Evolutionary conservation across 2,329 filamentous ascomycete species (phyloP), one percentile per base, ranked within the genome.

Genomic region (Coniochaeta pulveracea): DNA sequence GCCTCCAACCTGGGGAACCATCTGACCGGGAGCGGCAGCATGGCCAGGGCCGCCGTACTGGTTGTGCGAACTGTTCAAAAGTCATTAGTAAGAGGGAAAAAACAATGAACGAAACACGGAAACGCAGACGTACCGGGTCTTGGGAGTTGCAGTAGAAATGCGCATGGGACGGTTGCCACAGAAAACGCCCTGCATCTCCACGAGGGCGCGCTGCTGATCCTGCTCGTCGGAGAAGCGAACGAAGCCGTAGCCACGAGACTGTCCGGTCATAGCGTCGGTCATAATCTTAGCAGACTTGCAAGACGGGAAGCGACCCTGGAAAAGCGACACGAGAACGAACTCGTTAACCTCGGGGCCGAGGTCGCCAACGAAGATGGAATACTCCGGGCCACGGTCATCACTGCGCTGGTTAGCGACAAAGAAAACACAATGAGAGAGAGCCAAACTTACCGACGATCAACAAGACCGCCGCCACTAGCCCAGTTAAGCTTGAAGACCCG

Each of bases 251-350:
- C 91, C 91, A 42, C 91, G 86, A 43, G 88, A 95, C 74, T 96
- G 89, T 48, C 91, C 91, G 43, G 83, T 93, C 62, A 96, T 91
- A 40, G 91, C 89, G 52, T 98, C 91, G 40, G 89, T 94, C 91
- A 98, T 98, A 62, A 98, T 98, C 73, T 98, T 98, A 52, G 91
- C 91, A 23, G 86, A 94, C 69, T 96, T 96, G 83, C 89, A 96
- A 7, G 86, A 93, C 1, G 83, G 82, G 69, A 93, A 98, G 40
- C 89, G 85, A 52, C 79, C 81, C 64, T 96, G 89, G 74, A 98
- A 98, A 33, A 98, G 79, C 17, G 88, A 93, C 34, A 96, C 89
- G 39, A 98, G 70, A 37, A 96, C 89, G 52, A 93, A 96, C 65
- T 98, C 91, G 60, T 95, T 98, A 48, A 98, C 91, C 61, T 98